Base-by-base conservation (phyloP, 2,329 filamentous ascomycete genomes). In the Didymella lethalis region DNA sequence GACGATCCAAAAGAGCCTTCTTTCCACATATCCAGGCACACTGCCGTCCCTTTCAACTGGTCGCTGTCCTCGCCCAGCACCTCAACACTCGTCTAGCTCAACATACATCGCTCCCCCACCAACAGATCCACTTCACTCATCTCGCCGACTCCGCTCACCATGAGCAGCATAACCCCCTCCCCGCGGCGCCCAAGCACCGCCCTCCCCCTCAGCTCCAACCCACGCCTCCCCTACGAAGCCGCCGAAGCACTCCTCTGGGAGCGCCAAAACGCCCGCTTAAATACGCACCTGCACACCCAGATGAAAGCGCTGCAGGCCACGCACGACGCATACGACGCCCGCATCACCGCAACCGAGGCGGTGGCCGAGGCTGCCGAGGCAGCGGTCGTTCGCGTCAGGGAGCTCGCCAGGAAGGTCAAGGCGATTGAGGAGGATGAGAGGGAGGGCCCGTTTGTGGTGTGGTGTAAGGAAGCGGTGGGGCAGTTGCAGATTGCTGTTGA, bases 171-270 rank as follows among this genome's bases (percentile, higher is more conserved):
- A 20, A 62, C 56, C 58, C 48, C 29, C 16, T 46, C 56, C 16
- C 55, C 53, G 10, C 59, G 62, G 34, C 52, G 57, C 14, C 56
- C 64, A 8, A 62, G 54, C 29, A 63, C 58, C 14, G 56, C 64
- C 14, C 46, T 46, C 20, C 36, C 54, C 5, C 43, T 49, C 8
- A 50, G 48, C 8, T 44, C 57, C 10, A 49, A 48, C 11, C 46
- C 59, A 38, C 63, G 66, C 10, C 63, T 68, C 51, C 57, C 68
- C 10, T 66, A 67, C 29, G 58, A 61, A 32, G 62, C 67, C 2
- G 67, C 62, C 14, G 67, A 69, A 49, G 63, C 68, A 7, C 69
- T 80, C 5, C 66, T 81, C 8, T 81, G 78, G 78, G 76, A 74
- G 0, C 73, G 78, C 28, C 76, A 79, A 46, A 67, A 80, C 29